Conservation (phyloP, 805 yeast species). For the Candida hungchunana region DNA sequence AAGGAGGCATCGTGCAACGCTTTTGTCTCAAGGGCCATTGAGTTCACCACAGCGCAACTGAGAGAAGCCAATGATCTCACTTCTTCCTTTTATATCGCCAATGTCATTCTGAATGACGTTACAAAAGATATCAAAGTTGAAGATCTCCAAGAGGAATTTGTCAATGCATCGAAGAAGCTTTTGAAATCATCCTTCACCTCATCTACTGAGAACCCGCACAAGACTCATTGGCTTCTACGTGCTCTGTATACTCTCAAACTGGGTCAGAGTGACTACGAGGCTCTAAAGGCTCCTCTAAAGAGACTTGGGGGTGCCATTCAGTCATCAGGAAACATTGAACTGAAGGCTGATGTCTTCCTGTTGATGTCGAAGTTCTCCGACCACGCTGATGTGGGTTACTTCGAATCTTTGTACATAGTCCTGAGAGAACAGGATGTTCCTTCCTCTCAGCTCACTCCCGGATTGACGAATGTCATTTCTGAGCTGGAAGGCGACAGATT, state of each 20-base stretch:
- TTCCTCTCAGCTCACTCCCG: constrained; percentile 16
- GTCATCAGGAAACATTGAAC: constrained; percentile 6
- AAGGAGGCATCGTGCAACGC: constrained; percentile 27
- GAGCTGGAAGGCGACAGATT: constrained; percentile 2
- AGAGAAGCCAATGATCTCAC: constrained; percentile 9
- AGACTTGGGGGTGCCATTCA: constrained; percentile 15
- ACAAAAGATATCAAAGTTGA: not conserved
- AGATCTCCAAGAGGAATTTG: constrained; percentile 9
- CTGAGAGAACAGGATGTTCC: constrained; percentile 25
- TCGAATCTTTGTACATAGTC: constrained; percentile 33
- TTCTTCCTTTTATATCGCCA: constrained; percentile 13
- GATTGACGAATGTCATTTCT: constrained; percentile 19
- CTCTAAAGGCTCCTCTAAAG: constrained; percentile 9
- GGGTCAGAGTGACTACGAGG: constrained; percentile 3
- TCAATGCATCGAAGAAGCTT: constrained; percentile 7
- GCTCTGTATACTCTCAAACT: constrained; percentile 25
- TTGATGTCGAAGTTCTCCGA: constrained; percentile 24
- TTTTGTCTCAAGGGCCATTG: constrained; percentile 23
- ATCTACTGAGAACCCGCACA: not conserved
- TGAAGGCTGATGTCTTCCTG: constrained; percentile 28
- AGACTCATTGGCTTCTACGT: constrained; percentile 30
- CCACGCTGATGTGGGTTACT: constrained; percentile 21
- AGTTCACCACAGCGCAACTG: constrained; percentile 16
- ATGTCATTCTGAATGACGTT: constrained; percentile 11
- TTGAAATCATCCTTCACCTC: constrained; percentile 4